A percentile compares a stretch with the other conserved stretches of the same genome.
phyloP scores from a whole-genome alignment of 2,329 filamentous ascomycete genomes.

The Penicillium sp. region DNA sequence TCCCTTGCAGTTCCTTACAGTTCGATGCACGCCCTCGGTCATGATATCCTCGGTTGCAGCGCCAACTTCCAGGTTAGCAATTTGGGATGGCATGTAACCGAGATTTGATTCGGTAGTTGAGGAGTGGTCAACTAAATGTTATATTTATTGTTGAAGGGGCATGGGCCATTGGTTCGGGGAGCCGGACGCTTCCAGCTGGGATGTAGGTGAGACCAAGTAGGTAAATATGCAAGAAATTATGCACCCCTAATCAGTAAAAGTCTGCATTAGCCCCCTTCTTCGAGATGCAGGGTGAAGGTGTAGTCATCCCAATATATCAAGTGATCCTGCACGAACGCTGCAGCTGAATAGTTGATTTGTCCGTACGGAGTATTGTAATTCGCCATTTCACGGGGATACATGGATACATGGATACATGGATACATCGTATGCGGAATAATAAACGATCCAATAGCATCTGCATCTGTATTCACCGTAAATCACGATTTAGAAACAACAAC shows the following conservation, averaged over 20 bases:
- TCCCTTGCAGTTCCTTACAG: constrained; percentile 20
- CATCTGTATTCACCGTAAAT: not conserved
- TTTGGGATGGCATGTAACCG: not conserved
- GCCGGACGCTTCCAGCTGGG: not conserved
- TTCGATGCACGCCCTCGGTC: constrained; percentile 21
- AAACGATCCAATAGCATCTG: not conserved
- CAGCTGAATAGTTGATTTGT: constrained; percentile 51
- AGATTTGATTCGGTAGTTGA: not conserved
- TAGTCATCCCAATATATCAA: not conserved
- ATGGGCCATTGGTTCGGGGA: not conserved
- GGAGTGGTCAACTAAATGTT: not conserved
- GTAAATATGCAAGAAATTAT: not conserved
- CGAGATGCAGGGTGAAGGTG: not conserved
- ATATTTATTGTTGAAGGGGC: not conserved
- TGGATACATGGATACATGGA: not conserved
- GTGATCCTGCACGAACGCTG: not conserved
- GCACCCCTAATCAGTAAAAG: not conserved
- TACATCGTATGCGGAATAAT: too few species aligned
- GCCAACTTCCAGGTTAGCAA: not conserved
- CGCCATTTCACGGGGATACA: not conserved
- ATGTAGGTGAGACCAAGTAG: not conserved
- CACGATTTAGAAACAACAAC: not conserved
- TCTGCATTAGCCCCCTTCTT: not conserved
- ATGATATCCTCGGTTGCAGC: not conserved
- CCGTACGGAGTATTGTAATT: not conserved